A percentile compares a stretch with the other conserved stretches of the same genome.
Evolutionary conservation across 1,284 basidiomycete genomes (phyloP).

Genomic region (Ceratobasidium sp.): DNA sequence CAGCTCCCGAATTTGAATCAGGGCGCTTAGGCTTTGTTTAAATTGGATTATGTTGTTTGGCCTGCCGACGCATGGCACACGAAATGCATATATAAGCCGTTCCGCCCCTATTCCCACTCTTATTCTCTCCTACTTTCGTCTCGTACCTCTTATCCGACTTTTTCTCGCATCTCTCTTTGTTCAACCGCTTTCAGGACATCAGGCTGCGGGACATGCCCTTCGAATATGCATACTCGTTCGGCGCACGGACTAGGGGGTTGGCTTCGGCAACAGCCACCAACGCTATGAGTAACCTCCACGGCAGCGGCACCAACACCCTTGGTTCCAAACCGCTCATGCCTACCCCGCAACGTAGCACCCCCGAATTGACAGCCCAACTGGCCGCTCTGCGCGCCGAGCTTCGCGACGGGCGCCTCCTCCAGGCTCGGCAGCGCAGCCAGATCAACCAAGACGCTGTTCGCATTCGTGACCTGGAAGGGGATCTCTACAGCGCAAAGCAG

Average conservation of each 20-base stretch:
- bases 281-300: no score
- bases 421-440: neutral
- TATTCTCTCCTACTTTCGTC: neutral
- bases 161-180: neutral
- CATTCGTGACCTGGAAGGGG: neutral
- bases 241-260: no score
- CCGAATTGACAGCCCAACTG: constrained; percentile 10
- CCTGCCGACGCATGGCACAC: neutral
- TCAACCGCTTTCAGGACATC: neutral
- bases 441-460: neutral
- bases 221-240: neutral
- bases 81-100: constrained; percentile 24
- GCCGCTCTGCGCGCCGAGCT: constrained; percentile 23
- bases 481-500: neutral
- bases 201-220: neutral
- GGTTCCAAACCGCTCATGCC: neutral
- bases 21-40: constrained; percentile 7
- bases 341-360: neutral
- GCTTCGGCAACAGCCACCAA: neutral
- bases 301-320: neutral
- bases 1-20: constrained; percentile 7
- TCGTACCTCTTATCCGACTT: neutral
- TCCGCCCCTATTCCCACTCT: no score
- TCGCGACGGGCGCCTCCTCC: constrained; percentile 11
- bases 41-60: neutral